phyloP scores from a whole-genome alignment of 257 asterid genomes.

The Jaltomata sinuosa region DNA sequence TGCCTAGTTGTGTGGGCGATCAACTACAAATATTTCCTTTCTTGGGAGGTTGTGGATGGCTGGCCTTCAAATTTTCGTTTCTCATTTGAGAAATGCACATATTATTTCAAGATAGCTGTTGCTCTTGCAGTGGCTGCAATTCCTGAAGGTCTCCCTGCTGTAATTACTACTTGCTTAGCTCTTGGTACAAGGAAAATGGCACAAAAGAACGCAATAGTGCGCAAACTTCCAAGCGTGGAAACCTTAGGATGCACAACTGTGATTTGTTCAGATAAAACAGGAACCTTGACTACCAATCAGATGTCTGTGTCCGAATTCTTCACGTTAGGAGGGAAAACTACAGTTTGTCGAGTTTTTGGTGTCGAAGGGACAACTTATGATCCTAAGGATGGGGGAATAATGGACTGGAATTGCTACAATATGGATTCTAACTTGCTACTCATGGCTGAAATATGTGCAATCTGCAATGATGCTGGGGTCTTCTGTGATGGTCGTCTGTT shows the following conservation, averaged over 20 bases:
- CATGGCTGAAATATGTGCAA: slow-evolving; percentile 64
- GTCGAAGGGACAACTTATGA: slow-evolving; percentile 66
- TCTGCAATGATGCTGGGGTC: slow-evolving; percentile 79
- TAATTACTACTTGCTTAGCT: slow-evolving; percentile 63
- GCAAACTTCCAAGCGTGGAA: slow-evolving; percentile 75
- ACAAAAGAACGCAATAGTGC: slow-evolving; percentile 50
- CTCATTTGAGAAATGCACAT: slow-evolving; percentile 61
- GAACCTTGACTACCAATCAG: slow-evolving; percentile 66
- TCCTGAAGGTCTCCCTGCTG: slow-evolving; percentile 78
- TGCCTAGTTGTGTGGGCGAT: slow-evolving; percentile 56
- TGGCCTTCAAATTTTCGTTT: slow-evolving; percentile 48
- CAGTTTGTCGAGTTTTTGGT: slow-evolving; percentile 21
- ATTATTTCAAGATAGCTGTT: slow-evolving; percentile 63
- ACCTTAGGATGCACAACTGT: slow-evolving; percentile 73
- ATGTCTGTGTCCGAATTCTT: slow-evolving; percentile 52
- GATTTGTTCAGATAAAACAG: slow-evolving; percentile 66
- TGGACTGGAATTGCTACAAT: slow-evolving; percentile 50
- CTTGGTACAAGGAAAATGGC: slow-evolving; percentile 69
- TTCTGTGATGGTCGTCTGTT: slow-evolving; percentile 47
- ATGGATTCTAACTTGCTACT: slow-evolving; percentile 58
- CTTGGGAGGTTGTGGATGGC: slow-evolving; percentile 49
- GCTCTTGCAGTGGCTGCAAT: slow-evolving; percentile 82
- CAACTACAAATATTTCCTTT: slow-evolving; percentile 50
- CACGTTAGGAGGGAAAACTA: slow-evolving; percentile 36
- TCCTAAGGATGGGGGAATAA: slow-evolving; percentile 71